Evolutionary conservation across 164 flowering plant genomes (phyloP), one percentile per base, ranked within the genome.

Genomic region (Vitis rupestris): DNA sequence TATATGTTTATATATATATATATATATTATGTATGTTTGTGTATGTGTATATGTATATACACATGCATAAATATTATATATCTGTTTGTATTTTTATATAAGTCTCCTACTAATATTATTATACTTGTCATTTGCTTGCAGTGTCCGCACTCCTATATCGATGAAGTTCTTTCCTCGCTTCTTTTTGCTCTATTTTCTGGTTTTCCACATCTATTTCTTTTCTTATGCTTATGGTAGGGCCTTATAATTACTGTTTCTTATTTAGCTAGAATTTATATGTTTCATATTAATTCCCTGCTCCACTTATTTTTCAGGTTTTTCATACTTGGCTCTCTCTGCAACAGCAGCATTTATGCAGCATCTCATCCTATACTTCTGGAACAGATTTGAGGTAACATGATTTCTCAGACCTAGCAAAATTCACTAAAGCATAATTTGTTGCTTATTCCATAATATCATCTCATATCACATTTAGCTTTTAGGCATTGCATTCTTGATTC

Each of bases 121-220:
- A 14, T 73, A 12, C 62, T 66, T 74, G 50, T 66, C 12, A 1
- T 59, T 70, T 17, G 8, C 50, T 65, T 85, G 89, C 93, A 95
- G 99, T 79, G 98, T 95, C 54, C 94, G 99, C 15, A 93, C 99
- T 4, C 97, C 98, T 57, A 85, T 95, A 82, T 93, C 98, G 19
- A 91, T 90, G 96, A 92, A 95, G 91, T 95, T 90, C 85, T 95
- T 95, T 72, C 99, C 99, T 47, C 97, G 98, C 64, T 95, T 95
- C 87, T 93, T 95, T 81, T 75, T 93, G 86, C 98, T 95, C 68
- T 95, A 91, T 69, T 95, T 95, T 75, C 81, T 95, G 87, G 97
- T 93, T 76, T 95, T 95, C 69, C 99, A 95, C 81, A 93, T 95
- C 1, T 95, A 95, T 75, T 93, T 95, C 86, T 95, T 95, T 73